Conservation (phyloP, 352 stramenopile genomes). For the Poterioochromonas sp. region DNA sequence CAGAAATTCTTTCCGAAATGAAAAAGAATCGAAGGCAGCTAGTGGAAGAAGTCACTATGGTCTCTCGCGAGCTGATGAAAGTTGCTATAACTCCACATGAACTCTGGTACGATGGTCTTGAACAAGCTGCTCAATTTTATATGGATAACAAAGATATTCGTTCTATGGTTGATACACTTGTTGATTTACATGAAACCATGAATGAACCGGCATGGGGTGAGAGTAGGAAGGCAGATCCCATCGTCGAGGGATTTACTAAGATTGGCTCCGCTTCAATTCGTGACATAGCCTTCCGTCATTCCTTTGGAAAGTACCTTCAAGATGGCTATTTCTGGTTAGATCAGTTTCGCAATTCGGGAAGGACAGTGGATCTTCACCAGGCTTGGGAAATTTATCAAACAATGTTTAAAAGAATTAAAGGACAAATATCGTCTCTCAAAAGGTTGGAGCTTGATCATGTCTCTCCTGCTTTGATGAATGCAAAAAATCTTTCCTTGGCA, state of each 20-base stretch:
- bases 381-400: constrained; percentile 97
- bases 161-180: constrained; percentile 84
- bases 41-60: constrained; percentile 90
- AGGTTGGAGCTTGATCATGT: constrained; percentile 90
- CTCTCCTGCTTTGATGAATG: constrained; percentile 78
- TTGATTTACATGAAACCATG: constrained; percentile 82
- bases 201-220: constrained; percentile 50
- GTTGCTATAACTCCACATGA: constrained; percentile 98
- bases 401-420: constrained; percentile 84
- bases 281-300: constrained; percentile 33
- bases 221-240: neutral
- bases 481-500: constrained; percentile 81
- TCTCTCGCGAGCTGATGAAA: constrained; percentile 88
- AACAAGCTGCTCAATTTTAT: constrained; percentile 90
- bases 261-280: constrained; percentile 34
- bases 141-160: constrained; percentile 93
- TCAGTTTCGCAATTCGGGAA: neutral
- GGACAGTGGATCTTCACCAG: constrained; percentile 42
- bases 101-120: constrained; percentile 94
- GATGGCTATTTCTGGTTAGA: constrained; percentile 28
- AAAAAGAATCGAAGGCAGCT: constrained; percentile 80
- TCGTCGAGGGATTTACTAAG: constrained; percentile 36
- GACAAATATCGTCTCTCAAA: constrained; percentile 71
- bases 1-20: constrained; percentile 88
- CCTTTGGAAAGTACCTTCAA: constrained; percentile 13